phyloP scores from a whole-genome alignment of 164 flowering plant species.

The Tetracentron sinense region DNA sequence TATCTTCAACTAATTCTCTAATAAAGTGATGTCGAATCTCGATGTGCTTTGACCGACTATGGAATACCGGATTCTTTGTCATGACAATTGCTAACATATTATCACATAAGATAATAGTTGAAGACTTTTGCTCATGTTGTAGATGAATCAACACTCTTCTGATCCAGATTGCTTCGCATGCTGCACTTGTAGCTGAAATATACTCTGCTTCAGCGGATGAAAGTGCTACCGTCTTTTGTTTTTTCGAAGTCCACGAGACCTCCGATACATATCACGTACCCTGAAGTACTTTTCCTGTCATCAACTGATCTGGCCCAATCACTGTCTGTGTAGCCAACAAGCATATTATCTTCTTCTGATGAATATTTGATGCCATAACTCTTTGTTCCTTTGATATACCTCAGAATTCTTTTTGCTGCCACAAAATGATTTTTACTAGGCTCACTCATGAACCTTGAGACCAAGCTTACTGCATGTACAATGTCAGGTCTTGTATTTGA shows the following conservation, averaged over 20 bases:
- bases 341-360: not conserved
- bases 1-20: too few species aligned
- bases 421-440: constrained; percentile 1
- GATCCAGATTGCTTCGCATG: not conserved
- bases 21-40: not conserved
- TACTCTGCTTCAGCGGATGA: not conserved
- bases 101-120: not conserved
- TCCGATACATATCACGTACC: not conserved
- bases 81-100: not conserved
- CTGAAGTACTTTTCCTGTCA: not conserved
- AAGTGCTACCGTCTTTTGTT: not conserved
- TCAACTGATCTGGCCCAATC: not conserved
- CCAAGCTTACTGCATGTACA: not conserved
- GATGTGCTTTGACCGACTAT: not conserved
- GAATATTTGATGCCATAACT: not conserved
- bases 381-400: not conserved
- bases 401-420: not conserved
- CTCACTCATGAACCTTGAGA: constrained; percentile 12
- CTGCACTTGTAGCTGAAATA: constrained; percentile 1
- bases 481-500: too few species aligned
- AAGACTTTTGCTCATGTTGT: not conserved
- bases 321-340: not conserved
- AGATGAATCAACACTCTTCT: not conserved
- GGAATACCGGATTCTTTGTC: constrained; percentile 1
- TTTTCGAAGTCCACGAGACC: not conserved